Evolutionary conservation across 495 filamentous ascomycete species (phyloP), one percentile per base, ranked within the genome.

Genomic region (Penicillium roqueforti): DNA sequence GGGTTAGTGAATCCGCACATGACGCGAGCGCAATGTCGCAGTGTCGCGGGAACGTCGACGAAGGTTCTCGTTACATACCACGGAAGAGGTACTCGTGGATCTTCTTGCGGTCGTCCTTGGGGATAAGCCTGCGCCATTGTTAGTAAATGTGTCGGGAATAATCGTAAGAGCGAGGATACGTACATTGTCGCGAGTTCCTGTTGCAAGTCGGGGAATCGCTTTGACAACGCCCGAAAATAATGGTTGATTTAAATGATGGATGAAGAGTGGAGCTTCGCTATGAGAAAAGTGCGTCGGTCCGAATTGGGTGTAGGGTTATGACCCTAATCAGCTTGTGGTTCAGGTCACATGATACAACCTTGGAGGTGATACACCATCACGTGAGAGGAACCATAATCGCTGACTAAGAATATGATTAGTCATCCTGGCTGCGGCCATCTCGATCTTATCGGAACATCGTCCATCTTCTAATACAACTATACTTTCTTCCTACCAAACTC

Each of bases 11-110:
- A 59, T 36, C 13, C 48, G 43, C 53, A 45, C 46, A 18, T 43
- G n/a, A 42, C 14, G 11, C 29, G 13, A 23, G 60, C 52, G 55
- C 48, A 51, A 42, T 5, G 18, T 44, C 23, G 55, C 28, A 22
- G 23, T 18, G 44, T 26, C 36, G 44, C 18, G 26, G 16, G 28
- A 38, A 34, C 43, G 64, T 47, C 51, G 59, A 39, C 44, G 48
- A 61, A 60, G 57, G 51, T 54, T 38, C 19, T 54, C 43, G 40
- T 67, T 58, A 80, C 81, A 76, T 83, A 87, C 84, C 84, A 67
- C 92, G 89, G 87, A 98, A 97, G 85, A 98, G 90, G 85, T 97
- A 96, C 87, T 97, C 90, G 81, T 98, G 95, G 82, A 98, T 96
- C 86, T 93, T 92, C 87, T 97, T 97, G 80, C 93, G 91, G 81